Conservation (phyloP, 495 filamentous ascomycete genomes). For the Aspergillus sclerotiicarbonarius region DNA sequence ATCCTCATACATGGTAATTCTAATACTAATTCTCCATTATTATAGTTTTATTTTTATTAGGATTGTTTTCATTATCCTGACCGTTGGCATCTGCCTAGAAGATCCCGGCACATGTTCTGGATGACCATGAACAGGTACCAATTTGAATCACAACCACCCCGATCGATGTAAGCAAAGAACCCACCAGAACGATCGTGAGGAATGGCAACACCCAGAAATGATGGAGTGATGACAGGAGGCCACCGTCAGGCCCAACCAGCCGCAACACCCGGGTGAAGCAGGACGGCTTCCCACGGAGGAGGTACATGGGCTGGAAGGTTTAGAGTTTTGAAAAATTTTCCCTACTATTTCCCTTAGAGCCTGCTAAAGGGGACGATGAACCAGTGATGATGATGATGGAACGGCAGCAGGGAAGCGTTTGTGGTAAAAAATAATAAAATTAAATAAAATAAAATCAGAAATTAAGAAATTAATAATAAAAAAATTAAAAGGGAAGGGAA, state of each 20-base stretch:
- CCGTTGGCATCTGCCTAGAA: background rate
- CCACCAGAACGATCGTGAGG: background rate
- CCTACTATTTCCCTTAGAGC: background rate
- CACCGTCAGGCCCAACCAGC: too few species aligned
- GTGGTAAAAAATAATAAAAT: too few species aligned
- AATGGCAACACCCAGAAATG: too few species aligned
- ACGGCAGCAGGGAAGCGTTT: background rate
- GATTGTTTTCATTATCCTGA: background rate
- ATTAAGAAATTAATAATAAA: background rate
- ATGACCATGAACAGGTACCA: background rate
- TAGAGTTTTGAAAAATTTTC: slow-evolving; percentile 4
- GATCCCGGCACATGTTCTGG: background rate
- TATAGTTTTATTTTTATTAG: background rate
- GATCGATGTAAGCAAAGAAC: background rate
- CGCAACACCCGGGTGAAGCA: background rate
- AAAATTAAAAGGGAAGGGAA: background rate
- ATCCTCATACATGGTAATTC: too few species aligned
- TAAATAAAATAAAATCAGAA: background rate
- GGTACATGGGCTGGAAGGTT: background rate
- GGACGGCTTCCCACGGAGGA: too few species aligned
- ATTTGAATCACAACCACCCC: background rate
- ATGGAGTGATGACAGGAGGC: background rate
- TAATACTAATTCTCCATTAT: background rate
- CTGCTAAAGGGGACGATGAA: background rate
- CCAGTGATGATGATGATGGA: slow-evolving; percentile 2